Evolutionary conservation across 371 early-diverging fungal genomes (phyloP).

Genomic region (Apophysomyces sp.): DNA sequence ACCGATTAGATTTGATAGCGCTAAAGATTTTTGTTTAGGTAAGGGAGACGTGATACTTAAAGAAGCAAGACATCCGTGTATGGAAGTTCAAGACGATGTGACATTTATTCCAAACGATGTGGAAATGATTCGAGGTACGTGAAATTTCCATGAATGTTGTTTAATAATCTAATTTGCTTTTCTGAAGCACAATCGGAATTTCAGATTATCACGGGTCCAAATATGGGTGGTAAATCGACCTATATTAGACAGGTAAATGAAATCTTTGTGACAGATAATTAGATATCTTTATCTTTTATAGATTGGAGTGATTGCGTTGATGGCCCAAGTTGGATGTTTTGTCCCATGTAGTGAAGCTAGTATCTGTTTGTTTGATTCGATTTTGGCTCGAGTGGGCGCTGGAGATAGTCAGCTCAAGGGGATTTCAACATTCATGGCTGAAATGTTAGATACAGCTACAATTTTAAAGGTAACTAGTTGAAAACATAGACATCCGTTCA

Average conservation of each 20-base stretch:
- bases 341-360: conserved; percentile 90
- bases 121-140: conserved; percentile 61
- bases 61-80: conserved; percentile 88
- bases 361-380: conserved; percentile 87
- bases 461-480: conserved; percentile 72
- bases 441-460: conserved; percentile 98
- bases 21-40: conserved; percentile 41
- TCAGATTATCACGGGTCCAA: conserved; percentile 93
- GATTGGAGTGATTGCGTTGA: conserved; percentile 90
- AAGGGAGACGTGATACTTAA: conserved; percentile 64
- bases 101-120: conserved; percentile 95
- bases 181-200: conserved; percentile 59
- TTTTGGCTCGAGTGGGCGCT: conserved; percentile 96
- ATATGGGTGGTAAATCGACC: conserved; percentile 97
- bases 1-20: neutral
- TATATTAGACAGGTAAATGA: conserved; percentile 76
- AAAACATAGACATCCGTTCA: neutral
- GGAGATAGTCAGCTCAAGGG: conserved; percentile 94
- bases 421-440: conserved; percentile 99
- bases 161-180: neutral
- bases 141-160: conserved; percentile 3
- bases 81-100: conserved; percentile 93
- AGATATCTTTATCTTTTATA: conserved; percentile 14
- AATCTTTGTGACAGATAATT: neutral
- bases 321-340: conserved; percentile 98